Evolutionary conservation across 1,139 yeast genomes (phyloP), one percentile per base, ranked within the genome.

Genomic region (Geotrichum restrictum): DNA sequence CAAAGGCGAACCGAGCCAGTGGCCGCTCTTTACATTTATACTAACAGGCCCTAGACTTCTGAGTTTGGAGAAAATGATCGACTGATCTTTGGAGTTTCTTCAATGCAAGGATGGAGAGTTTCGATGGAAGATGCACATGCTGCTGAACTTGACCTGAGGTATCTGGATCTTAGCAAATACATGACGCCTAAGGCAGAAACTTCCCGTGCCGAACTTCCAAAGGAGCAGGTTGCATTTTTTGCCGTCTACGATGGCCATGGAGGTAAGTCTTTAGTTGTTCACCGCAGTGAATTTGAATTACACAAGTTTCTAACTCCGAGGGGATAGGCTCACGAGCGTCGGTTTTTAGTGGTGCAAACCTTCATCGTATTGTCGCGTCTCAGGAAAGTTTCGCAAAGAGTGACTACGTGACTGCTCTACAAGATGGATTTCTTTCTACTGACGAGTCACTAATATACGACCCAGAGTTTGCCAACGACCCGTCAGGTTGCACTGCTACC

Each of bases 71-170:
- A 78, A 52, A 89, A 88, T 68, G 73, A 74, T 53, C 73, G 81
- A 61, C 77, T 87, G 56, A 80, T 87, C 16, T 93, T 79, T 68
- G 98, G 96, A 47, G 76, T 91, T 55, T 88, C 96, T 45, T 83
- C 93, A 58, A 93, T 93, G 98, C 98, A 93, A 74, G 98, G 98
- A 24, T 93, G 98, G 98, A 82, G 98, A 73, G 83, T 89, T 66
- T 82, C 88, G 57, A 93, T 93, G 98, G 98, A 93, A 71, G 98
- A 93, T 69, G 85, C 96, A n/a, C 98, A 93, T 69, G 80, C 94
- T 46, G 81, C 94, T n/a, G 74, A 85, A 49, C 76, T 88, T 62
- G 77, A 82, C 62, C 58, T 72, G 57, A 58, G 55, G 49, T 57
- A 60, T 55, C 33, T 46, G 22, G 44, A 44, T 40, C 44, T 47